Base-by-base conservation (phyloP, 2,329 filamentous ascomycete species). In the Biscogniauxia sp. region DNA sequence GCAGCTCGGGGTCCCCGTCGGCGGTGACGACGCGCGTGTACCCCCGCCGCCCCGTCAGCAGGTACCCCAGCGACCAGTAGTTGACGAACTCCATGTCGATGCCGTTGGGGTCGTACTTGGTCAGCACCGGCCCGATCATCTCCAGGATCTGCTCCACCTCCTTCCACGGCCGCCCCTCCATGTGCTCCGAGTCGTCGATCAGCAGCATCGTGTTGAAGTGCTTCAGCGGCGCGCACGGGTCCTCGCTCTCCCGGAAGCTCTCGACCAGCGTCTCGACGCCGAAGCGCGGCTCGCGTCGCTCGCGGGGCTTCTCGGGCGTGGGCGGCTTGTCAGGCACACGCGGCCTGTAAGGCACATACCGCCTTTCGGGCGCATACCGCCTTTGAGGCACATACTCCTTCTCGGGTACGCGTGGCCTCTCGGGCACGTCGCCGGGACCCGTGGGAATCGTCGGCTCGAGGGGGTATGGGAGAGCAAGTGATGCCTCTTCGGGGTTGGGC, bases 81-180 rank as follows among this genome's bases (percentile, higher is more conserved):
- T 92, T 92, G 19, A 92, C 77, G 72, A 92, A 92, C 77, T 86
- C 87, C 65, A 92, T 82, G 68, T 92, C 88, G 65, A 92, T 86
- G 7, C 90, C 90, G 71, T 92, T 84, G 1, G 75, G 73, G 70
- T 92, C 89, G 70, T 87, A 82, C 15, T 79, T 72, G 0, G 86
- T 88, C 74, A 88, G 90, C 68, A 92, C 86, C 0, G 88, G 88
- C 0, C 88, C 82, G 66, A 92, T 89, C 11, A 82, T 80, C 20
- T 81, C 76, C 3, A 92, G 79, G 1, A 89, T 86, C 51, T 80
- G 77, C 20, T 79, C 77, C 0, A 88, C 88, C 70, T 91, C 86
- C 23, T 76, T 75, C 90, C 90, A 93, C 32, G 82, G 82, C 20
- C 75, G 69, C 7, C 75, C 69, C 7, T 79, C 77, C 90, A 92